A percentile compares a stretch with the other conserved stretches of the same genome.
These are phyloP conservation scores for Suhomyces maxii DNA, from an alignment of 1,139 yeast species.

Conservation along the genomic window DNA sequence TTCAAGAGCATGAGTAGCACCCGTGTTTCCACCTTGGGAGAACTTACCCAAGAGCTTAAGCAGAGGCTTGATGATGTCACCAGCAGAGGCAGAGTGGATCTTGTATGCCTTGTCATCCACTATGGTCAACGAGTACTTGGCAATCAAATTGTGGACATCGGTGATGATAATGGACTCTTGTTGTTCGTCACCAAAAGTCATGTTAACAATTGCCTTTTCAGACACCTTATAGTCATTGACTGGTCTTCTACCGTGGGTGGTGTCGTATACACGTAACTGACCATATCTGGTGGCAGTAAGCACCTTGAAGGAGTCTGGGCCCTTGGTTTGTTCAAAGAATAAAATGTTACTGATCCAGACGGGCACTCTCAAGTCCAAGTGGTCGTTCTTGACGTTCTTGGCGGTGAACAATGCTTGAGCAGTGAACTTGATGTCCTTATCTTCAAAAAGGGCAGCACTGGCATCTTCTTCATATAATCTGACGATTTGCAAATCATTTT, in stretches of 20 bases:
- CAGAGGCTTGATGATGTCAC: slow-evolving; percentile 38
- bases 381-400: slow-evolving; percentile 68
- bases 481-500: slow-evolving; percentile 59
- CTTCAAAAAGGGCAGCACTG: slow-evolving; percentile 18
- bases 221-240: slow-evolving; percentile 47
- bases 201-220: slow-evolving; percentile 47
- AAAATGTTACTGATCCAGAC: slow-evolving; percentile 57
- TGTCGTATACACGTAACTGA: slow-evolving; percentile 62
- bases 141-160: slow-evolving; percentile 58
- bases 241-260: slow-evolving; percentile 62
- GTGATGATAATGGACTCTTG: slow-evolving; percentile 49
- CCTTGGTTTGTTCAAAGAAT: slow-evolving; percentile 38
- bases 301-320: slow-evolving; percentile 39
- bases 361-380: slow-evolving; percentile 64
- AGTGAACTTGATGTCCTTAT: slow-evolving; percentile 16
- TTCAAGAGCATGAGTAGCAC: slow-evolving; percentile 37
- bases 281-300: slow-evolving; percentile 72
- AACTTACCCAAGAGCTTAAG: slow-evolving; percentile 44
- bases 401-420: slow-evolving; percentile 46
- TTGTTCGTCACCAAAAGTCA: slow-evolving; percentile 32
- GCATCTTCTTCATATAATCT: slow-evolving; percentile 34
- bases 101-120: slow-evolving; percentile 39
- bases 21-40: slow-evolving; percentile 47
- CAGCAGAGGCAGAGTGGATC: slow-evolving; percentile 47
- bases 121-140: slow-evolving; percentile 48